phyloP scores from a whole-genome alignment of 2,329 filamentous ascomycete genomes.

The Septoria linicola region DNA sequence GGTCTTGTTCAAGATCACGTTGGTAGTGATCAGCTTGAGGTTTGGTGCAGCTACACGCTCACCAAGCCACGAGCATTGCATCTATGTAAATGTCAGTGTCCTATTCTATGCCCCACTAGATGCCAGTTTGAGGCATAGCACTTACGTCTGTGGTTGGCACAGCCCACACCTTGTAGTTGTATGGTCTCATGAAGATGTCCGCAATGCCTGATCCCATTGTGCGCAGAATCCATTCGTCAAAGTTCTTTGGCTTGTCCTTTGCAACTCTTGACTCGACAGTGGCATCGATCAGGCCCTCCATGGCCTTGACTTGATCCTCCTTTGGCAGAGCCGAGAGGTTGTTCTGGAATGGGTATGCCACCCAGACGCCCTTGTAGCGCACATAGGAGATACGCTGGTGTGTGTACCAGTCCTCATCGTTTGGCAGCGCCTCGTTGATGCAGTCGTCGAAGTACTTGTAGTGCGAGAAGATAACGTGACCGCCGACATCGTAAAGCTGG shows the following conservation, averaged over 20 bases:
- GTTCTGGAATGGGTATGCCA: conserved; percentile 99
- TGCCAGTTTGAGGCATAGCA: too few species aligned
- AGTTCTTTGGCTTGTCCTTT: conserved; percentile 90
- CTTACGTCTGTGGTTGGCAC: conserved; percentile 93
- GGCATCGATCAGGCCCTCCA: conserved; percentile 95
- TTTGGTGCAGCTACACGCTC: conserved; percentile 97
- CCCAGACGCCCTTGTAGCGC: conserved; percentile 93
- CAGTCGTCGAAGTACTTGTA: conserved; percentile 99
- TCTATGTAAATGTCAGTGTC: conserved; percentile 56
- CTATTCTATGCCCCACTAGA: conserved; percentile 1
- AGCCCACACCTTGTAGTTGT: conserved; percentile 99
- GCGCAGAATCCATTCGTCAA: conserved; percentile 97
- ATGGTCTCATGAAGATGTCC: conserved; percentile 96
- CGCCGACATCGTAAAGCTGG: conserved; percentile 96
- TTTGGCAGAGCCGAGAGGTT: conserved; percentile 98
- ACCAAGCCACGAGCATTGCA: conserved; percentile 98
- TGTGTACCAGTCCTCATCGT: conserved; percentile 91
- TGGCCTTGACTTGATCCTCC: conserved; percentile 91
- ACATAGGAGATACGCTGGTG: conserved; percentile 99
- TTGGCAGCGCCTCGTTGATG: conserved; percentile 93
- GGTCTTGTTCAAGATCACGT: conserved; percentile 93
- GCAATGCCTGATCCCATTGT: conserved; percentile 88
- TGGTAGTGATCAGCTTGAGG: conserved; percentile 88
- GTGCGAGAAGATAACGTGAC: conserved; percentile 98
- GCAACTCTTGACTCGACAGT: conserved; percentile 81